Evolutionary conservation across 257 asterid genomes (phyloP).

Genomic region (Forsythia viridissima): DNA sequence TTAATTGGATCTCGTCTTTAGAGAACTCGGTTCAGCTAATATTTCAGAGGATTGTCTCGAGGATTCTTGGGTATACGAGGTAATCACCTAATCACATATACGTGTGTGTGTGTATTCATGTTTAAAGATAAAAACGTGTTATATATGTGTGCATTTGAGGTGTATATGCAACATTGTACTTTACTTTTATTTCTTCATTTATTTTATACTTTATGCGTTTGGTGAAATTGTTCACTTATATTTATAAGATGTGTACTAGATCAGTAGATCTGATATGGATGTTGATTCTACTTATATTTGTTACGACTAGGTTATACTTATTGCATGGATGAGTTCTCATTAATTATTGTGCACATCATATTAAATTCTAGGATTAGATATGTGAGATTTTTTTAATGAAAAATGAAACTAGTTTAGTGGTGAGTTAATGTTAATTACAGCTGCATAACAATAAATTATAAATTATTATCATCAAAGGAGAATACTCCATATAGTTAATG

Average conservation of each 20-base stretch:
- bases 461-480: not conserved
- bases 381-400: not conserved
- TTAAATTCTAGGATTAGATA: not conserved
- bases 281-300: not conserved
- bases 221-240: not conserved
- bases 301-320: not conserved
- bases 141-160: not conserved
- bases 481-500: not conserved
- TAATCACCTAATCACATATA: constrained; percentile 5
- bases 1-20: constrained; percentile 25
- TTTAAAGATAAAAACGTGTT: not conserved
- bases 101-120: not conserved
- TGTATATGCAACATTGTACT: not conserved
- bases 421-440: not conserved
- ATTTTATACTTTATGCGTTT: not conserved
- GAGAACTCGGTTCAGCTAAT: constrained; percentile 3
- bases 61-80: constrained; percentile 25
- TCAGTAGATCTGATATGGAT: not conserved
- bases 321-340: not conserved
- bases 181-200: not conserved
- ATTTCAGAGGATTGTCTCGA: not conserved
- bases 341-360: not conserved
- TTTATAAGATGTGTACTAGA: not conserved
- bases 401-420: not conserved
- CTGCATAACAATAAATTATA: not conserved